Evolutionary conservation across 176 grass and related monocot species (phyloP).

Genomic region (Dendrocalamus sinicus): DNA sequence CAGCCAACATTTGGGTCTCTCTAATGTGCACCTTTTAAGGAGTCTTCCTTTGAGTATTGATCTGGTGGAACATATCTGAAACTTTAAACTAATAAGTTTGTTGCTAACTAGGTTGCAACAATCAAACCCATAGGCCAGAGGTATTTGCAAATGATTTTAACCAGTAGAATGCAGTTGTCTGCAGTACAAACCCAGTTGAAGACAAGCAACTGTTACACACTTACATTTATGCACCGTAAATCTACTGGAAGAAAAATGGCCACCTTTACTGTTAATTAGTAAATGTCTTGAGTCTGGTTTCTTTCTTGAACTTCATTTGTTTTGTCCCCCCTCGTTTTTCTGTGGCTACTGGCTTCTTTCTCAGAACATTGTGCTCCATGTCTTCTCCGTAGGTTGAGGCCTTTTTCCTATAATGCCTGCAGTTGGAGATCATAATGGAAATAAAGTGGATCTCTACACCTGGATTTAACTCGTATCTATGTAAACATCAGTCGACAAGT

Average conservation of each 20-base stretch:
- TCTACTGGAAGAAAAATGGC: neutral
- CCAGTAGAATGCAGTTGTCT: neutral
- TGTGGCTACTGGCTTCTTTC: neutral
- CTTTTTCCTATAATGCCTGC: neutral
- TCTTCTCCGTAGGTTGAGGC: conserved; percentile 1
- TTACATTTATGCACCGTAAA: neutral
- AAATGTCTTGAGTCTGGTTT: neutral
- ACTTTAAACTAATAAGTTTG: neutral
- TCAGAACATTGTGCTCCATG: conserved; percentile 4
- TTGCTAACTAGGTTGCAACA: neutral
- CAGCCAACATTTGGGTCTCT: neutral
- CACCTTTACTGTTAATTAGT: neutral
- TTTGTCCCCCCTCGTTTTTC: neutral
- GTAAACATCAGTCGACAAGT: neutral
- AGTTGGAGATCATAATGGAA: neutral
- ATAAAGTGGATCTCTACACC: neutral
- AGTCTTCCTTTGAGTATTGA: neutral
- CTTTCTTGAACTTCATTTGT: neutral
- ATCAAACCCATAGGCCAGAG: neutral
- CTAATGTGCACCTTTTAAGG: neutral
- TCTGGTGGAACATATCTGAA: neutral
- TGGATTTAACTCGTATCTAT: neutral
- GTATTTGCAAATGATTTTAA: neutral
- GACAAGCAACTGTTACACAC: neutral
- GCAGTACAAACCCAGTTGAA: neutral